Evolutionary conservation across 768 basidiomycete genomes (phyloP), one percentile per base, ranked within the genome.

Genomic region (Termitomyces sp.): DNA sequence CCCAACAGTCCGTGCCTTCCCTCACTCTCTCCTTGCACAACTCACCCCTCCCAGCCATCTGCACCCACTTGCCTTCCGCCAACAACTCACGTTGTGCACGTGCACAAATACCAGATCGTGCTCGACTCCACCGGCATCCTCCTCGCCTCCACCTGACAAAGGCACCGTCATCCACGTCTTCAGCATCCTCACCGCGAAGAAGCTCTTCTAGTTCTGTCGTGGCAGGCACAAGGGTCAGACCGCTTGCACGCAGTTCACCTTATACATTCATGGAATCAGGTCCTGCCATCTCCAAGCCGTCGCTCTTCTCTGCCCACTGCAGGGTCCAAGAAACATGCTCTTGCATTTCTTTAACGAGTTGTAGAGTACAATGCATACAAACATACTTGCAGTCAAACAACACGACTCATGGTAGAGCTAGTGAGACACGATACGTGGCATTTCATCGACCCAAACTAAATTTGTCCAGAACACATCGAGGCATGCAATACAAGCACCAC

Each of bases 111-210:
- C 1, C 92, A 96, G 4, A 87, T 99, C 60, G 90, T 94, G 6
- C 83, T 99, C 71, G 96, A 95, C 72, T 80, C 84, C 2, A 79
- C 87, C 0, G 96, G 96, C 13, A 91, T 91, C 0, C 79, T 98
- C 54, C 86, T 99, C 43, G 97, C 96, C 22, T 95, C 96, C 6
- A 87, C 94, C 14, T 90, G 93, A 95, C 46, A 96, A 95, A 68
- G 97, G 97, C 14, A 99, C 97, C 6, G 94, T 98, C 61, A 96
- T 99, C 55, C 85, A 97, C 45, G 94, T 98, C 1, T 98, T 94
- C 83, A 83, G 84, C 48, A 78, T 97, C 14, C 96, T 96, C 0
- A 83, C 87, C 6, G 92, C 94, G 0, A 92, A 98, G 76, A 94
- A 94, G 72, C 69, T 98, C 49, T 95, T 94, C 72, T 95, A 99